Evolutionary conservation across 75 land plant species (phyloP).

Genomic region (Picea glauca): DNA sequence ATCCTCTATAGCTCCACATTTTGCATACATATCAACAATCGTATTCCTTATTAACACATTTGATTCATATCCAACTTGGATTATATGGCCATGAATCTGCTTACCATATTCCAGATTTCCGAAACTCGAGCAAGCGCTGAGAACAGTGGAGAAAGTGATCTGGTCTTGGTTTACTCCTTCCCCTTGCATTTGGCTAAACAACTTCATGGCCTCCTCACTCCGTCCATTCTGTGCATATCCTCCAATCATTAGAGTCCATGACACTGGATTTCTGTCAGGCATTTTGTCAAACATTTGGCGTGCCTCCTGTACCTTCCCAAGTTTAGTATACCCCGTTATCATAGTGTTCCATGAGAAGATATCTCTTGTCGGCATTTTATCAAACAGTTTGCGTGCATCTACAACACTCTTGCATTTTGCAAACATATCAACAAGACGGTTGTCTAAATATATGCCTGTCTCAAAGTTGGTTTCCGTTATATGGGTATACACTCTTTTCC

Average conservation of each 20-base stretch:
- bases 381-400: conserved; percentile 40
- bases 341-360: conserved; percentile 47
- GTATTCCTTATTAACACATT: neutral
- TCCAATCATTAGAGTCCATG: conserved; percentile 50
- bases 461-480: conserved; percentile 19
- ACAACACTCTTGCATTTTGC: conserved; percentile 8
- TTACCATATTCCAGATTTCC: conserved; percentile 32
- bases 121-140: conserved; percentile 28
- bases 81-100: conserved; percentile 43
- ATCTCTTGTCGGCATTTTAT: conserved; percentile 34
- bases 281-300: conserved; percentile 8
- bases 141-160: conserved; percentile 42
- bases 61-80: conserved; percentile 5
- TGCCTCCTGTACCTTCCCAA: neutral
- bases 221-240: conserved; percentile 13
- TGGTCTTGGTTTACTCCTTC: conserved; percentile 31
- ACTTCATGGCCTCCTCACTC: conserved; percentile 19
- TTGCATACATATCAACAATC: conserved; percentile 8
- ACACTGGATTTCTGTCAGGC: conserved; percentile 10
- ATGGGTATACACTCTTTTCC: conserved; percentile 21
- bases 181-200: conserved; percentile 36
- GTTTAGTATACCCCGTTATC: conserved; percentile 25
- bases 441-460: conserved; percentile 17
- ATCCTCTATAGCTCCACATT: conserved; percentile 2
- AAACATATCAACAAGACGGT: conserved; percentile 28